Percentiles rank a stretch among this genome's conserved stretches.
Conservation (phyloP, 228 moss, liverwort and hornwort species). For the Sphagnum fallax region DNA sequence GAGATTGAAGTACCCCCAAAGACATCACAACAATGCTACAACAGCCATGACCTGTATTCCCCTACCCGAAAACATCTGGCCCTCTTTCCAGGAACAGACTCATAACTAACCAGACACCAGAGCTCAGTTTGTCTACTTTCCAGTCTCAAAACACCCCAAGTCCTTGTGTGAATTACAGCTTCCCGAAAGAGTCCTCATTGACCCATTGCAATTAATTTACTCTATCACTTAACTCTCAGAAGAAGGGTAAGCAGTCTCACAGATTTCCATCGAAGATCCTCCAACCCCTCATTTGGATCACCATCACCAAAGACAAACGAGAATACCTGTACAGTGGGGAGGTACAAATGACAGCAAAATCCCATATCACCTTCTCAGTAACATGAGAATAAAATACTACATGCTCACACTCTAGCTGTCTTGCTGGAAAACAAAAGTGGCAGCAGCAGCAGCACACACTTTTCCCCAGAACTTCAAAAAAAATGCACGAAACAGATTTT, state of each 20-base stretch:
- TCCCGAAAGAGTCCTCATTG: no score
- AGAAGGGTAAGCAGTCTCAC: slow-evolving; percentile 29
- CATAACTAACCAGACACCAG: not conserved
- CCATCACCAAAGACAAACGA: slow-evolving; percentile 93
- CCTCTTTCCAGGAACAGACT: no score
- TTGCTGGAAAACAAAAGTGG: not conserved
- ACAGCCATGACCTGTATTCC: no score
- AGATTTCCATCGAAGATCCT: slow-evolving; percentile 81
- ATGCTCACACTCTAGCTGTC: not conserved
- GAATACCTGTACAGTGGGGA: slow-evolving; percentile 48
- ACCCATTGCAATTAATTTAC: no score
- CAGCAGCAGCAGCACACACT: not conserved
- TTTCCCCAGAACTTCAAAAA: no score
- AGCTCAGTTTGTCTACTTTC: no score
- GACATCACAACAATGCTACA: no score
- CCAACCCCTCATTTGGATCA: slow-evolving; percentile 79
- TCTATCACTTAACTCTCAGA: not conserved
- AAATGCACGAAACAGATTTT: no score
- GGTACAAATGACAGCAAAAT: not conserved
- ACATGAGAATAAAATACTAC: not conserved
- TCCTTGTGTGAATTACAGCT: no score
- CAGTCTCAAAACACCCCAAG: no score
- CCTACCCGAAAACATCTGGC: no score
- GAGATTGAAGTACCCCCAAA: no score
- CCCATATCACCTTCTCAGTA: not conserved